Percentiles rank a stretch among this genome's conserved stretches.
Conservation (phyloP, 352 stramenopile species). For the Pythium aristosporum region DNA sequence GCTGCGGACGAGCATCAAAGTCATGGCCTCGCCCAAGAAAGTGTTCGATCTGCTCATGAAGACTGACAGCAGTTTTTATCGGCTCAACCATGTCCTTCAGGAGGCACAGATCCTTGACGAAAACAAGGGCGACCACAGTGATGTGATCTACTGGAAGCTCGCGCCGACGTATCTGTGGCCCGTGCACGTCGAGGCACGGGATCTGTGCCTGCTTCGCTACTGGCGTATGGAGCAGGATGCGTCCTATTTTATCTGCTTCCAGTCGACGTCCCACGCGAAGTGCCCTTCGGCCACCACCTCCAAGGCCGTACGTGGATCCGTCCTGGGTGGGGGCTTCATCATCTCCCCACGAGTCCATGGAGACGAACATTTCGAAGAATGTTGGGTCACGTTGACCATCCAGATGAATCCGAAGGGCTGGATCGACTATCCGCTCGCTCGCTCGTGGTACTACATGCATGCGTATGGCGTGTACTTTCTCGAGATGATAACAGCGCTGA, state of each 20-base stretch:
- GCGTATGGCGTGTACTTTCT: constrained; percentile 72
- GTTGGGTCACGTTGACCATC: constrained; percentile 76
- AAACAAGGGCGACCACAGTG: constrained; percentile 66
- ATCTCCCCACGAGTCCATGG: constrained; percentile 40
- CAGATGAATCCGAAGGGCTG: constrained; percentile 85
- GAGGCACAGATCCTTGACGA: constrained; percentile 60
- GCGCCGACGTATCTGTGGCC: constrained; percentile 72
- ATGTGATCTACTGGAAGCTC: constrained; percentile 80
- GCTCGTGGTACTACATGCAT: constrained; percentile 76
- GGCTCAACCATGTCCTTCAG: constrained; percentile 73
- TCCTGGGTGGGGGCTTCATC: constrained; percentile 83
- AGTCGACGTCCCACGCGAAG: constrained; percentile 71
- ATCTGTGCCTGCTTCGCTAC: constrained; percentile 77
- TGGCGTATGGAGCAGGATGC: constrained; percentile 81
- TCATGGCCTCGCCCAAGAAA: constrained; percentile 57
- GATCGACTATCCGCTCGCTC: constrained; percentile 54
- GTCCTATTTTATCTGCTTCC: constrained; percentile 85
- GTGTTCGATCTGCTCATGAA: constrained; percentile 83
- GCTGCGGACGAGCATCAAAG: constrained; percentile 69
- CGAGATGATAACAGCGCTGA: constrained; percentile 69
- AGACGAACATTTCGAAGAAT: constrained; percentile 67
- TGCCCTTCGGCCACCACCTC: constrained; percentile 35
- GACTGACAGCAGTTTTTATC: constrained; percentile 70
- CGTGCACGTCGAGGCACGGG: constrained; percentile 58
- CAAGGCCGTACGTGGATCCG: constrained; percentile 47